phyloP scores from a whole-genome alignment of 2,329 filamentous ascomycete genomes.

The Herpomyces periplanetae region DNA sequence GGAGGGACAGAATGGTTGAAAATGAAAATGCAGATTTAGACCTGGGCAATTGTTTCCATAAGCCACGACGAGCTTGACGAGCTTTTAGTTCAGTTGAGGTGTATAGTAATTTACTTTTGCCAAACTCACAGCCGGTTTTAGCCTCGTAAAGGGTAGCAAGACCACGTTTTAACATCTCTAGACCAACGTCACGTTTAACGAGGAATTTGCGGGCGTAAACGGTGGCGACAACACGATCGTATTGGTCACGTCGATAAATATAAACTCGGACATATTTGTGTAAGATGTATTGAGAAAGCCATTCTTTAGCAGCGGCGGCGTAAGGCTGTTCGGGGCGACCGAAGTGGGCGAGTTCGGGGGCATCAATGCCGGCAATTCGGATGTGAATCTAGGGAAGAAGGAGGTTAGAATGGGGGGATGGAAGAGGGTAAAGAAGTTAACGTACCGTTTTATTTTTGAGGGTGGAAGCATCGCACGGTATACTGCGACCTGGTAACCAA shows the following conservation, averaged over 20 bases:
- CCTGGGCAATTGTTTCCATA: too few relatives aligned
- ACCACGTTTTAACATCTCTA: conserved; percentile 54
- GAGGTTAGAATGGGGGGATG: conserved; percentile 1
- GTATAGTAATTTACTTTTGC: too few relatives aligned
- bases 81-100: too few relatives aligned
- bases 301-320: conserved; percentile 36
- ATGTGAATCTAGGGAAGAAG: conserved; percentile 25
- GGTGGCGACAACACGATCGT: conserved; percentile 55
- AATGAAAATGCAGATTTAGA: too few relatives aligned
- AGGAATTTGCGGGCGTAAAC: conserved; percentile 29
- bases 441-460: conserved; percentile 38
- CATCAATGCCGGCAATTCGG: conserved; percentile 63
- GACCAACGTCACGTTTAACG: conserved; percentile 36
- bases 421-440: conserved; percentile 2
- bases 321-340: conserved; percentile 55
- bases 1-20: too few relatives aligned
- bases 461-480: conserved; percentile 25
- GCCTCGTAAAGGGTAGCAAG: conserved; percentile 77
- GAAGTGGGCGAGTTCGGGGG: conserved; percentile 71
- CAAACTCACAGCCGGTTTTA: conserved; percentile 60
- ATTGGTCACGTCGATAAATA: conserved; percentile 56
- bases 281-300: conserved; percentile 31
- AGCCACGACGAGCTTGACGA: too few relatives aligned
- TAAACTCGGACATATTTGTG: conserved; percentile 37
- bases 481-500: conserved; percentile 30